phyloP scores from a whole-genome alignment of 305 asterid genomes.

The Andrographis paniculata region DNA sequence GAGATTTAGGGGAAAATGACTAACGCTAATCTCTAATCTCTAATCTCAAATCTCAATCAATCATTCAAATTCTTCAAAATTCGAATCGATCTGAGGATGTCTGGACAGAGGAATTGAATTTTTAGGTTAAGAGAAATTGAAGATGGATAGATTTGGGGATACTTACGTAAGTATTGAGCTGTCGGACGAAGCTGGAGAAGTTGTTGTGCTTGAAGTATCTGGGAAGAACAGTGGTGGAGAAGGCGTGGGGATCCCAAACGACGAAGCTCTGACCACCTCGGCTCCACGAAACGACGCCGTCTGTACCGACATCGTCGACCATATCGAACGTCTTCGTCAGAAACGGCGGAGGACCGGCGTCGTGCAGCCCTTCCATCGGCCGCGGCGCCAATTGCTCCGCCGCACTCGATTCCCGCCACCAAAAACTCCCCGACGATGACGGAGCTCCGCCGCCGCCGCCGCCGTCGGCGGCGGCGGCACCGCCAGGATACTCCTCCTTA shows the following conservation, averaged over 20 bases:
- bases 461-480: slow-evolving; percentile 14
- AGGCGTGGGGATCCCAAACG: slow-evolving; percentile 83
- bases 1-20: no score
- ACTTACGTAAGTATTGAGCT: slow-evolving; percentile 78
- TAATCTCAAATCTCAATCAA: no score
- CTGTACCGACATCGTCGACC: slow-evolving; percentile 55
- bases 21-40: no score
- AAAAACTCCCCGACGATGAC: slow-evolving; percentile 12
- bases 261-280: slow-evolving; percentile 69
- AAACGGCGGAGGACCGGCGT: slow-evolving; percentile 74
- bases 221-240: slow-evolving; percentile 48
- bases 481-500: slow-evolving; percentile 40
- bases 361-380: slow-evolving; percentile 76
- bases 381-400: slow-evolving; percentile 24
- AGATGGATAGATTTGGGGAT: background rate
- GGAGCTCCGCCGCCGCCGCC: no score
- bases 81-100: no score
- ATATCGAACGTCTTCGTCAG: slow-evolving; percentile 71
- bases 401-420: slow-evolving; percentile 14
- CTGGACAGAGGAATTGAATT: no score
- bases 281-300: slow-evolving; percentile 62
- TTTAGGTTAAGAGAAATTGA: no score
- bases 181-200: slow-evolving; percentile 83
- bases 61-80: no score
- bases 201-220: slow-evolving; percentile 68